These are phyloP conservation scores for Cinnamomum chago DNA, from an alignment of 164 flowering plant genomes.

Conservation along the genomic window DNA sequence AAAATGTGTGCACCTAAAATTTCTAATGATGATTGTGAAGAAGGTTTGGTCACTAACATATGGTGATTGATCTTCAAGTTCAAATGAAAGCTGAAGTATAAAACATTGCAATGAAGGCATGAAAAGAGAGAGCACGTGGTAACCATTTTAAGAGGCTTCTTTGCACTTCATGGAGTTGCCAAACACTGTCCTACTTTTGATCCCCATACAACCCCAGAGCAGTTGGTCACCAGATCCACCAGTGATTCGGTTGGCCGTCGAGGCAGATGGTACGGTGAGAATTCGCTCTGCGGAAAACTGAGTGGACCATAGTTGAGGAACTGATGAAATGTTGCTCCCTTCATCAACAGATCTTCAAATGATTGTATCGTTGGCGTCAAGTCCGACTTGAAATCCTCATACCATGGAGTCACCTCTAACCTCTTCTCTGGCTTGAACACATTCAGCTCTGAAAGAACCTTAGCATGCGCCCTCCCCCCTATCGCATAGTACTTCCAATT, in stretches of 20 bases:
- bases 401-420: conserved; percentile 34
- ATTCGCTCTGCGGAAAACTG: conserved; percentile 9
- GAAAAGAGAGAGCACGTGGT: neutral
- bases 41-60: neutral
- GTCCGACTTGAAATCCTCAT: conserved; percentile 10
- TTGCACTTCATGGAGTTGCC: conserved; percentile 5
- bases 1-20: too few relatives aligned
- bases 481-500: conserved; percentile 28
- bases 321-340: conserved; percentile 28
- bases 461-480: conserved; percentile 28
- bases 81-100: neutral
- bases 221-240: conserved; percentile 14
- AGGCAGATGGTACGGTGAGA: conserved; percentile 18
- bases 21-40: neutral
- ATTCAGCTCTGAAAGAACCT: conserved; percentile 25
- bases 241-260: conserved; percentile 1
- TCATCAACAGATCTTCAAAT: conserved; percentile 16
- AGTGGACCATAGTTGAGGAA: conserved; percentile 16
- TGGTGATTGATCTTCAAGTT: neutral
- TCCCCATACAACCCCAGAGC: conserved; percentile 23
- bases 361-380: conserved; percentile 23
- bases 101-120: neutral
- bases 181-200: conserved; percentile 10
- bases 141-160: neutral
- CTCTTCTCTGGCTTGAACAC: conserved; percentile 25